Evolutionary conservation across 2,329 filamentous ascomycete species (phyloP), one percentile per base, ranked within the genome.

Genomic region (Pestalotiopsis sp.): DNA sequence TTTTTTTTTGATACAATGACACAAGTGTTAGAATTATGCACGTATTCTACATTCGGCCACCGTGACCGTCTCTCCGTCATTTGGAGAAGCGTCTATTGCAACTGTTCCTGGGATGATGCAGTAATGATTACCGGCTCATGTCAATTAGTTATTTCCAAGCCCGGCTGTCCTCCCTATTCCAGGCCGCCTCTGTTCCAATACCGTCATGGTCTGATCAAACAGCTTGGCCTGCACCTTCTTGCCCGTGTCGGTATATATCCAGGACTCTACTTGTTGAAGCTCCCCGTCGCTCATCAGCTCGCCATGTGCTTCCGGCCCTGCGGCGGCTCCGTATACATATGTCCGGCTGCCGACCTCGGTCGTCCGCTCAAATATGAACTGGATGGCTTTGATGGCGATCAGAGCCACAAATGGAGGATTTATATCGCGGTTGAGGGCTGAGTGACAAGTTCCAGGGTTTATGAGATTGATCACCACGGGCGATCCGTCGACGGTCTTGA

Each of bases 401-500:
- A 73, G 48, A 30, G 71, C 22, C 3, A 13, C 44, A 14, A n/a
- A 61, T 20, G 60, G 62, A 1, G 14, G 64, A 14, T 58, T 67
- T 0, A 64, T 30, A 0, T 86, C 80, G 1, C 85, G 78, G 5
- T 70, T 72, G 1, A 89, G 76, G 24, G 81, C 76, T 0, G 83
- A 83, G 52, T 85, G 78, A 72, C 86, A 88, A 35, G 85, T 77
- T 1, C 86, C 86, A 0, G 87, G 86, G 67, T 86, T 86, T n/a
- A 86, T 68, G 68, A 80, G 79, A 71, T 86, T 88, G 67, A 89
- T 71, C 1, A 81, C 81, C 44, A 88, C 82, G 11, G 76, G 72
- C 48, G 57, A 73, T 70, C 3, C 3, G 1, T 14, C 68, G 2
- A 65, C 10, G 1, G 66, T 39, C 13, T 68, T 65, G 24, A 65